phyloP scores from a whole-genome alignment of 768 basidiomycete species.

The Leccinum sublutescens region DNA sequence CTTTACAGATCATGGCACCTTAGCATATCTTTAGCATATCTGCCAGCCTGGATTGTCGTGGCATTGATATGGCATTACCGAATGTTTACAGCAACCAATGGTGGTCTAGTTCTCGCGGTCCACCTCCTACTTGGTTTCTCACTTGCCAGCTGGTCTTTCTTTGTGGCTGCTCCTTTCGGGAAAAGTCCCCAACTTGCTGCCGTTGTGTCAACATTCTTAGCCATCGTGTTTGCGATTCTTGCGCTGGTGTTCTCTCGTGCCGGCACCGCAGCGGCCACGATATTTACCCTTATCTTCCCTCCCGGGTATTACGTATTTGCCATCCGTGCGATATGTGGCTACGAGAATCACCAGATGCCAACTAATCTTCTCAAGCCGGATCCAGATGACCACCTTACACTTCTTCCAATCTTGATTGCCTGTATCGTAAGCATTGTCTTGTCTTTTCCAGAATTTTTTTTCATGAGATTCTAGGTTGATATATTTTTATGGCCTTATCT shows the following conservation, averaged over 20 bases:
- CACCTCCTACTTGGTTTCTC: conserved; percentile 68
- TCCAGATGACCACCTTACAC: conserved; percentile 53
- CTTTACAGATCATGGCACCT: conserved; percentile 57
- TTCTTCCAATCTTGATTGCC: conserved; percentile 61
- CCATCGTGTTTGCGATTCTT: conserved; percentile 64
- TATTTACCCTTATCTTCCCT: conserved; percentile 72
- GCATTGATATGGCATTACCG: conserved; percentile 61
- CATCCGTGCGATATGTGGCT: conserved; percentile 64
- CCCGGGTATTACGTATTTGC: conserved; percentile 76
- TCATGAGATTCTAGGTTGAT: conserved; percentile 47
- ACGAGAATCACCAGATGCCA: conserved; percentile 55
- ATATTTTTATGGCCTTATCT: conserved; percentile 75
- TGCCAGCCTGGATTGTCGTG: conserved; percentile 76
- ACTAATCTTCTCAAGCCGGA: conserved; percentile 57
- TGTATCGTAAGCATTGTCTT: conserved; percentile 49
- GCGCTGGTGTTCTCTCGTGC: conserved; percentile 52
- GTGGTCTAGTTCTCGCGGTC: conserved; percentile 57
- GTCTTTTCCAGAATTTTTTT: neutral
- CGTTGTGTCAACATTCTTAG: conserved; percentile 60
- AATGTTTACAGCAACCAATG: conserved; percentile 62
- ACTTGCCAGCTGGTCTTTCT: conserved; percentile 71
- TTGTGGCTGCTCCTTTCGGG: conserved; percentile 66
- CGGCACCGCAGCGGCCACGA: conserved; percentile 46
- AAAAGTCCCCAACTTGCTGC: conserved; percentile 74
- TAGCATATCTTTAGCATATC: conserved; percentile 62